Conservation (phyloP, 1,284 basidiomycete genomes). For the Abortiporus biennis region DNA sequence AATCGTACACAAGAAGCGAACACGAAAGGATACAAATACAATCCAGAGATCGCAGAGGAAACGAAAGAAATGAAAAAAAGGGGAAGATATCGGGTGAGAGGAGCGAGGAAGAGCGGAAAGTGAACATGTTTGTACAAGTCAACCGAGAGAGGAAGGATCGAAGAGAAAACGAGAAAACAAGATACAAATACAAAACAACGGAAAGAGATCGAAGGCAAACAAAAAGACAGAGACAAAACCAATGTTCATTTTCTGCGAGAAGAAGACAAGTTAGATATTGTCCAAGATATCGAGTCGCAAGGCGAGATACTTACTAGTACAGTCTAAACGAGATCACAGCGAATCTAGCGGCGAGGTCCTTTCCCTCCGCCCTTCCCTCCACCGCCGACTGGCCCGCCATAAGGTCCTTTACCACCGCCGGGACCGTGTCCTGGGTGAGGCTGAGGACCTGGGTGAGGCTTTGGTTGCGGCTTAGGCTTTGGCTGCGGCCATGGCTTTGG, state of each 20-base stretch:
- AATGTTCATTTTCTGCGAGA: background rate
- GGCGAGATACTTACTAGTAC: background rate
- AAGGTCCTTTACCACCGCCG: no score
- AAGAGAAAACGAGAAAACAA: background rate
- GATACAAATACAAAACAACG: background rate
- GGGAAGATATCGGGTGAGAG: no score
- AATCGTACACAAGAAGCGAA: background rate
- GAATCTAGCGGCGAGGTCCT: background rate
- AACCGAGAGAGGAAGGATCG: no score
- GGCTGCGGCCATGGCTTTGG: conserved; percentile 1
- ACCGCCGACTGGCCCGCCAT: no score
- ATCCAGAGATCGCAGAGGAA: background rate
- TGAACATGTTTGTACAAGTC: background rate
- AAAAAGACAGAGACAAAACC: background rate
- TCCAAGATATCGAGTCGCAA: background rate
- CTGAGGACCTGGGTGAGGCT: background rate
- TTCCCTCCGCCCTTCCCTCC: background rate
- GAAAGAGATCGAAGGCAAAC: background rate
- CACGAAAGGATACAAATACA: background rate
- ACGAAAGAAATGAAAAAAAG: background rate
- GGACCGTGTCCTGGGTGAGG: background rate
- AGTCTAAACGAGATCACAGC: background rate
- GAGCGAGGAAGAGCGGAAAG: background rate
- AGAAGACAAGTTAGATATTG: background rate
- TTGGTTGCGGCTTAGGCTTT: background rate